Base-by-base conservation (phyloP, 805 yeast genomes). In the Candida pini region DNA sequence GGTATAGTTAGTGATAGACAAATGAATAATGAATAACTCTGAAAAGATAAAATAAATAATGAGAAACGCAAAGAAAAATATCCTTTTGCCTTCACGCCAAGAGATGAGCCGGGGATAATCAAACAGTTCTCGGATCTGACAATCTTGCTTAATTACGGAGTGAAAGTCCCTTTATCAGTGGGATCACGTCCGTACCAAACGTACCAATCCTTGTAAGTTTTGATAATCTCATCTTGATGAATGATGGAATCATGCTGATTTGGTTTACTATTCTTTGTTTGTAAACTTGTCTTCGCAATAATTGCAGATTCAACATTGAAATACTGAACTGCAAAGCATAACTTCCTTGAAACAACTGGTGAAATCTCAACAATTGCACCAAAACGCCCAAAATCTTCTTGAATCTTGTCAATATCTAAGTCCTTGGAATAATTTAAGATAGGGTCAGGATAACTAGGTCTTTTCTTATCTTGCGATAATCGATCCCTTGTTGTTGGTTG, bases 121-220 rank as follows among this genome's bases (percentile, higher is more conserved):
- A n/a, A n/a, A n/a, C n/a, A n/a, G n/a, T n/a, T n/a, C n/a, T n/a
- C n/a, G n/a, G n/a, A n/a, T n/a, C n/a, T n/a, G n/a, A n/a, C n/a
- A n/a, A n/a, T n/a, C n/a, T n/a, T n/a, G n/a, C n/a, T n/a, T n/a
- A n/a, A 46, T 29, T 24, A 45, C 18, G 39, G 36, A 6, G 39
- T 34, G 15, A 39, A 33, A 24, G 41, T 44, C 45, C 56, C 79
- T 56, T 40, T 64, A 44, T 81, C 88, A 6, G 84, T 66, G 2
- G 73, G 71, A 53, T 84, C 94, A 28, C 68, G 69, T 0, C 81
- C 84, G 44, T 73, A 84, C 76, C 78, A 71, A 2, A 79, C 57
- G 6, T 65, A 56, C 92, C 92, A 84, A 4, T 63, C 71, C 9
- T 53, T 54, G 47, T 78, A 83, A 44, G 69, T 75, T 4, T 44